These are phyloP conservation scores for Piper betle DNA, from an alignment of 164 flowering plant genomes.

Conservation along the genomic window DNA sequence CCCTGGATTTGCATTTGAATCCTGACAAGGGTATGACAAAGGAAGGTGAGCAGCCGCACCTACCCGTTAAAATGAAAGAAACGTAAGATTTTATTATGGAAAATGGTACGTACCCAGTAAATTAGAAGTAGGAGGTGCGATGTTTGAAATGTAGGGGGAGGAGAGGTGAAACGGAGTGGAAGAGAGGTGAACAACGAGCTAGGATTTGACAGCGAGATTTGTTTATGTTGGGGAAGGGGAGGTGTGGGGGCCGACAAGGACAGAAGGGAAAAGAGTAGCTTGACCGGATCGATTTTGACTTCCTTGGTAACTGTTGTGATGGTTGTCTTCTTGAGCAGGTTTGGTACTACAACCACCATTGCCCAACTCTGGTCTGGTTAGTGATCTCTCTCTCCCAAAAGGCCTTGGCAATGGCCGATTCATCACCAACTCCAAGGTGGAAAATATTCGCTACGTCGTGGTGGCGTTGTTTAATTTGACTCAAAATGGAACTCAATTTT, in stretches of 20 bases:
- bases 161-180: not conserved
- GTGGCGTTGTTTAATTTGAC: too few species aligned
- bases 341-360: conserved; percentile 1
- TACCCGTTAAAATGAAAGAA: conserved; percentile 2
- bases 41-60: conserved; percentile 11
- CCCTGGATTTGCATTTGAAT: conserved; percentile 2
- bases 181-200: too few species aligned
- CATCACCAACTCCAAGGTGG: too few species aligned
- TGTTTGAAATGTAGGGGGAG: not conserved
- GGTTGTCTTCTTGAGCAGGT: not conserved
- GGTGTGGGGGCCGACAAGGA: not conserved
- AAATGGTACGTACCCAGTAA: not conserved
- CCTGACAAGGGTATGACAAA: not conserved
- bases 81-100: not conserved
- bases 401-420: too few species aligned
- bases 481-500: too few species aligned
- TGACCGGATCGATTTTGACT: conserved; percentile 1
- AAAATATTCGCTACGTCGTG: too few species aligned
- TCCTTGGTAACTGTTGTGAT: not conserved
- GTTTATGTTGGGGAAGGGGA: not conserved
- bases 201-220: not conserved
- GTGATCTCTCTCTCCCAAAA: too few species aligned
- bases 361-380: not conserved
- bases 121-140: not conserved
- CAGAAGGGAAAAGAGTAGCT: not conserved